Conservation (phyloP, 2,329 filamentous ascomycete species). For the Bipolaris oryzae region DNA sequence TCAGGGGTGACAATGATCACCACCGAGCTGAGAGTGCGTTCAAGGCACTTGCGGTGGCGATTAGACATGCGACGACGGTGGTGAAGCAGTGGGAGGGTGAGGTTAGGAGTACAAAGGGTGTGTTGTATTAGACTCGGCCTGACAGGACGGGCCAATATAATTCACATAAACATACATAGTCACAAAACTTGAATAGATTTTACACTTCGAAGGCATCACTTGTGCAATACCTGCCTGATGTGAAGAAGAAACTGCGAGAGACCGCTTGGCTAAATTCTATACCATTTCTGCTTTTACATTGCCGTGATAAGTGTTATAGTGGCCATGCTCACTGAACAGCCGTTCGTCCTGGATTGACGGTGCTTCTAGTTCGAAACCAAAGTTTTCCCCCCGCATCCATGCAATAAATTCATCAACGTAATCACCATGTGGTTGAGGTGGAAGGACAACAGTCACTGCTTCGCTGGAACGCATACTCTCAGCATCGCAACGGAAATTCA, state of each 20-base stretch:
- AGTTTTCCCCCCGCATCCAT: background rate
- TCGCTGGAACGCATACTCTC: background rate
- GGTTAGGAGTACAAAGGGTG: constrained; percentile 95
- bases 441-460: background rate
- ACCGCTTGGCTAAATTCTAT: background rate
- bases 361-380: background rate
- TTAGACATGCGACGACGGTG: constrained; percentile 75
- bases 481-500: background rate
- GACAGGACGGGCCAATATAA: background rate
- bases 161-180: background rate
- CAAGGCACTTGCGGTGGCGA: constrained; percentile 90
- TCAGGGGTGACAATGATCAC: constrained; percentile 92
- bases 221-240: background rate
- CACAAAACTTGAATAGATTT: background rate
- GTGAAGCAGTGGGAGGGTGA: constrained; percentile 85
- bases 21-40: constrained; percentile 96
- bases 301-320: background rate
- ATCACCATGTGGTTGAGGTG: background rate
- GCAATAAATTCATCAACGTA: background rate
- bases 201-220: no score
- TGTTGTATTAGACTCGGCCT: constrained; percentile 59
- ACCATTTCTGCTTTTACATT: background rate
- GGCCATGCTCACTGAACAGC: background rate
- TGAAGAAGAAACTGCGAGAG: background rate
- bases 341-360: background rate